Base-by-base conservation (phyloP, 306 rosid species). In the Rosa lucieae region DNA sequence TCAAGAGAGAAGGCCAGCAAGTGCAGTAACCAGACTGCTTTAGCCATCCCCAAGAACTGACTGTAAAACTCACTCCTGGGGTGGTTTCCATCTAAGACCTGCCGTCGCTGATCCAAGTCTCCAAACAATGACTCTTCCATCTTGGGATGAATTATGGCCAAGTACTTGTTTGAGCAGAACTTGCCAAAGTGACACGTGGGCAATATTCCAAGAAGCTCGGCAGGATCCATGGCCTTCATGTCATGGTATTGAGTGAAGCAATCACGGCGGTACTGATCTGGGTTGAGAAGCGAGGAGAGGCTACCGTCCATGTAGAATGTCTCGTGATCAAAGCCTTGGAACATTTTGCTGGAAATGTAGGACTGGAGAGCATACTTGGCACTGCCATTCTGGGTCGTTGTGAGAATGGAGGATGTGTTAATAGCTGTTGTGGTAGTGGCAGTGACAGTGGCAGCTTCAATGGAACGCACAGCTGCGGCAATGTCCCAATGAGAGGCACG, bases 261-360 rank as follows among this genome's bases (percentile, higher is more conserved):
- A 76, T 93, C 98, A 0, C 92, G 93, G 20, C 92, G 92, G 84
- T 89, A 91, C 89, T 95, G 99, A 11, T 70, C 72, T 0, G 99
- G 99, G 61, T 95, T 90, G 77, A 95, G 92, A 35, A 95, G 96
- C 70, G 97, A 92, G 65, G 97, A 90, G 79, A 95, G 97, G 87
- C 99, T 66, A 11, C 99, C 98, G 63, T 95, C 99, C 99, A 95
- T 95, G 85, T 95, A 95, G 86, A 93, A 95, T n/a, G 97, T 93
- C 88, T 95, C 99, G 2, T 95, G 98, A 80, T 91, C 98, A 29
- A 95, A 95, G 18, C 96, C 98, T 81, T 95, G 98, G 80, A 95
- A 93, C 74, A 93, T 72, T 83, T 95, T 93, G 80, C 92, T 81
- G 3, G 92, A 86, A 70, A 95, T 84, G 69, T 95, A 95, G 5